Evolutionary conservation across 495 filamentous ascomycete species (phyloP).

Genomic region (Tuber melanosporum): DNA sequence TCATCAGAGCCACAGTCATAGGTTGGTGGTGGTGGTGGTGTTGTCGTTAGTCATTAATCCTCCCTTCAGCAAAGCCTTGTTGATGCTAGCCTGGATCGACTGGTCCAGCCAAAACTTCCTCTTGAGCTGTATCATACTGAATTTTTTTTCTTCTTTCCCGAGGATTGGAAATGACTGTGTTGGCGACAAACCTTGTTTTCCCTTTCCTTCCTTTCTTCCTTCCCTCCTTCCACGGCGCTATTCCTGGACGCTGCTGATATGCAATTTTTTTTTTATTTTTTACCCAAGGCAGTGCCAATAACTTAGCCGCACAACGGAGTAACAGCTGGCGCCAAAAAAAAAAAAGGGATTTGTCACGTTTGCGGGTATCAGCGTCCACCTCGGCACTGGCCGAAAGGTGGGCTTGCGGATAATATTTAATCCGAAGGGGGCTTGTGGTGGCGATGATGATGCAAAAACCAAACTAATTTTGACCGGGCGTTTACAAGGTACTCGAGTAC

Average conservation of each 20-base stretch:
- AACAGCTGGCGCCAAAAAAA: neutral
- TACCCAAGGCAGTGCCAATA: neutral
- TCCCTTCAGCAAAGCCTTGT: neutral
- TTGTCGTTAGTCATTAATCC: neutral
- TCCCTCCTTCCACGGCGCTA: neutral
- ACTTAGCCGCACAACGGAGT: neutral
- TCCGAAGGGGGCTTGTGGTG: neutral
- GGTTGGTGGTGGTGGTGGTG: neutral
- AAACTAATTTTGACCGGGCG: neutral
- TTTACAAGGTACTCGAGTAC: neutral
- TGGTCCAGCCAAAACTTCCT: neutral
- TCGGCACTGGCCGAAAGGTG: neutral
- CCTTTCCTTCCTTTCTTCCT: neutral
- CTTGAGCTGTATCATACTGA: neutral
- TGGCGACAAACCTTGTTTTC: constrained; percentile 3
- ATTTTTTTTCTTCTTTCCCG: neutral
- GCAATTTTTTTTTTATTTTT: neutral
- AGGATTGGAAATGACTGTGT: neutral
- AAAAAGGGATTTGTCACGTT: neutral
- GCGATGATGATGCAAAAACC: neutral
- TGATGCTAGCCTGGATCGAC: neutral
- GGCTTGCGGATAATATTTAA: constrained; percentile 1
- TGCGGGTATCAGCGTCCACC: neutral
- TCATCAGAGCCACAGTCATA: neutral
- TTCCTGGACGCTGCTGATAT: neutral